Evolutionary conservation across 2,329 filamentous ascomycete genomes (phyloP).

Genomic region (Trichophyton schoenleinii): DNA sequence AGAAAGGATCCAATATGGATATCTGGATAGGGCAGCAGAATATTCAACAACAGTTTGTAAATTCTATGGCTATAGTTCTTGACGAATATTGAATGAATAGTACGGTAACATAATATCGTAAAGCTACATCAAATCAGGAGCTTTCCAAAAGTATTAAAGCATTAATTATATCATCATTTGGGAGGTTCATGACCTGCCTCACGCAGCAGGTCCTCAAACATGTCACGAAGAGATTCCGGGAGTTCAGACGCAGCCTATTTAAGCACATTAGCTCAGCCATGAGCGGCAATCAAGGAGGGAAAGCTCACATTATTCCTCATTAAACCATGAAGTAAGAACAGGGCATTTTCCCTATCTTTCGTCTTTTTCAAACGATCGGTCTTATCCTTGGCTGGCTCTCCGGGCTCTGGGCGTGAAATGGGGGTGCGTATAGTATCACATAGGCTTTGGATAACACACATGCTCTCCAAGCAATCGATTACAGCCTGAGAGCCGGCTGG

Average conservation of each 20-base stretch:
- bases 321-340: conserved; percentile 29
- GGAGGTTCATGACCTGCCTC: neutral
- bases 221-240: neutral
- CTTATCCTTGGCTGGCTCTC: conserved; percentile 13
- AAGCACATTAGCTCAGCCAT: neutral
- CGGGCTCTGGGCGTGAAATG: conserved; percentile 14
- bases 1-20: too few species aligned
- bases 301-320: conserved; percentile 28
- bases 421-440: conserved; percentile 20
- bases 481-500: conserved; percentile 23
- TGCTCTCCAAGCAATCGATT: conserved; percentile 24
- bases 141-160: neutral
- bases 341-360: conserved; percentile 32
- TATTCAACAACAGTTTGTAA: neutral
- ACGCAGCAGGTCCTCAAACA: neutral
- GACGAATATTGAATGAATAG: neutral
- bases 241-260: neutral
- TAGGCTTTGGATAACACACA: conserved; percentile 24
- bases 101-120: neutral
- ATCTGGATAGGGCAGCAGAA: too few species aligned
- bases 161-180: neutral
- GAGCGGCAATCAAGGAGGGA: neutral
- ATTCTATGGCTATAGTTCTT: neutral
- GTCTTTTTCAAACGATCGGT: conserved; percentile 18
- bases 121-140: neutral